Evolutionary conservation across 2,329 filamentous ascomycete species (phyloP).

Genomic region (Plectosphaerella sp.): DNA sequence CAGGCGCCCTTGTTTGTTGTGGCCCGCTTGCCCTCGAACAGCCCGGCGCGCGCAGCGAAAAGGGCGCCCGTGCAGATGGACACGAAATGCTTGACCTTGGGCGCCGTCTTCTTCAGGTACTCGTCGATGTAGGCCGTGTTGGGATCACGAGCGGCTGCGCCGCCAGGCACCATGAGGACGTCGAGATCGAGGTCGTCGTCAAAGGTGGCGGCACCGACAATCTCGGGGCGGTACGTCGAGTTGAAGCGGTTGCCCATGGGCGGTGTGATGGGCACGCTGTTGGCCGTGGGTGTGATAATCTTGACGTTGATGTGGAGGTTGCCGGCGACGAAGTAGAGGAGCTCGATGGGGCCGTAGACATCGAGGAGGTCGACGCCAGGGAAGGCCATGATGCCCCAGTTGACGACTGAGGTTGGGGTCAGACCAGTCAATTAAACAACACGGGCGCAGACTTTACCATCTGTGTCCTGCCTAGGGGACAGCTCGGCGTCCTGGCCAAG

Average conservation of each 20-base stretch:
- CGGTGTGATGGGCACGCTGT: slow-evolving; percentile 32
- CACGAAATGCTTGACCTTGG: slow-evolving; percentile 48
- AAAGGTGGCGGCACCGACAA: slow-evolving; percentile 47
- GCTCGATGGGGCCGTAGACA: slow-evolving; percentile 13
- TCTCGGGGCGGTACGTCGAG: slow-evolving; percentile 27
- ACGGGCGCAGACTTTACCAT: neutral
- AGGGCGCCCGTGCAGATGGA: slow-evolving; percentile 64
- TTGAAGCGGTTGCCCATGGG: slow-evolving; percentile 21
- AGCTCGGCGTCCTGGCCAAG: neutral
- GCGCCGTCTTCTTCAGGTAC: slow-evolving; percentile 34
- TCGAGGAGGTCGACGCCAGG: slow-evolving; percentile 14
- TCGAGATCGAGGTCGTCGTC: slow-evolving; percentile 47
- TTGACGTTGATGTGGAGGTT: slow-evolving; percentile 27
- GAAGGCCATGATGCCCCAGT: slow-evolving; percentile 13
- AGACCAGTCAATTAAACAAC: neutral
- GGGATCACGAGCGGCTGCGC: slow-evolving; percentile 40
- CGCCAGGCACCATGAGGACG: slow-evolving; percentile 63
- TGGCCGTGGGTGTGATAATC: slow-evolving; percentile 33
- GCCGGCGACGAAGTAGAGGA: slow-evolving; percentile 13
- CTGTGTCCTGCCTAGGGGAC: neutral
- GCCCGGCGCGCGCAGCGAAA: slow-evolving; percentile 51
- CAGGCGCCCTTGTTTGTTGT: slow-evolving; percentile 64
- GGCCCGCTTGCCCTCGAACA: slow-evolving; percentile 55
- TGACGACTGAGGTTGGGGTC: neutral
- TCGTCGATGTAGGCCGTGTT: slow-evolving; percentile 30